These are phyloP conservation scores for Rhizophora apiculata DNA, from an alignment of 345 rosid genomes.

Conservation along the genomic window DNA sequence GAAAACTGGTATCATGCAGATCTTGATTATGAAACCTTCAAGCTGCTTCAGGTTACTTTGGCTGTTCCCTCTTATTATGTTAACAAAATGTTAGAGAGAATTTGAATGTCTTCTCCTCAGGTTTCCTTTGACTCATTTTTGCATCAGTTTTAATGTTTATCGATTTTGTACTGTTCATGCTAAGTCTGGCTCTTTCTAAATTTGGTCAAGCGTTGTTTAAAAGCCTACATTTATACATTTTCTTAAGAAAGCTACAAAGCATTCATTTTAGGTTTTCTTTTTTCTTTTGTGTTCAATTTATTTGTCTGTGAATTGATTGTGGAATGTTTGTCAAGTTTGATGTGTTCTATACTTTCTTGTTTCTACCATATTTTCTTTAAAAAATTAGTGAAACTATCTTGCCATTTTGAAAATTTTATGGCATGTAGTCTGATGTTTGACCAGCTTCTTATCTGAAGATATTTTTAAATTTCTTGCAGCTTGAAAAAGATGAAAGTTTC, in stretches of 20 bases:
- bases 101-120: neutral
- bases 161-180: neutral
- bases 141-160: neutral
- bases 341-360: too few relatives aligned
- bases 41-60: conserved; percentile 76
- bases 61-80: neutral
- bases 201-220: too few relatives aligned
- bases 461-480: conserved; percentile 38
- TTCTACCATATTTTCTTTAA: too few relatives aligned
- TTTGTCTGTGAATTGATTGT: too few relatives aligned
- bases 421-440: neutral
- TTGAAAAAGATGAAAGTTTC: conserved; percentile 83
- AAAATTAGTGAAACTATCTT: too few relatives aligned
- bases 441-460: conserved; percentile 11
- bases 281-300: too few relatives aligned
- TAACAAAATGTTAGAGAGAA: neutral
- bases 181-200: too few relatives aligned
- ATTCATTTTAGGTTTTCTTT: too few relatives aligned
- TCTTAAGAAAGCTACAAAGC: too few relatives aligned
- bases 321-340: too few relatives aligned
- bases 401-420: neutral
- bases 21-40: conserved; percentile 91
- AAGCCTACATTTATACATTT: too few relatives aligned
- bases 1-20: conserved; percentile 94
- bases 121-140: neutral